Conservation (phyloP, 495 filamentous ascomycete genomes). For the Penicillium argentinense region DNA sequence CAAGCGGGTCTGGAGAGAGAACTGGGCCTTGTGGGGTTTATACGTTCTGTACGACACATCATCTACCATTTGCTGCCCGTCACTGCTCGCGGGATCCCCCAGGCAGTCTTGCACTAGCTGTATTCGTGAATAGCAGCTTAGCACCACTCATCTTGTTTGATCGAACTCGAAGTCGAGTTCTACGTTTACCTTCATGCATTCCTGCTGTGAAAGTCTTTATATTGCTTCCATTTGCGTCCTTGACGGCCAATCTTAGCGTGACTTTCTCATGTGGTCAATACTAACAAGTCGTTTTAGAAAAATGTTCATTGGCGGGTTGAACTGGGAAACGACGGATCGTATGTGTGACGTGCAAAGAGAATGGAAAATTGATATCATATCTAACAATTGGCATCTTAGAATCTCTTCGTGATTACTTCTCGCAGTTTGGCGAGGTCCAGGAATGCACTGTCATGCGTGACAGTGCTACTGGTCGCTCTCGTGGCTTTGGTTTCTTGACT, state of each 20-base stretch:
- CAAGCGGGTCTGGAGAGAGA: not conserved
- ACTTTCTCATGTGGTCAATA: constrained; percentile 6
- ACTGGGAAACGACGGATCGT: constrained; percentile 99
- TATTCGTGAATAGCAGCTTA: constrained; percentile 28
- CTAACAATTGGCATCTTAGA: constrained; percentile 64
- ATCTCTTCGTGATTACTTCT: constrained; percentile 97
- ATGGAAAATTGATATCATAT: no score
- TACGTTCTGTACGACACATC: constrained; percentile 13
- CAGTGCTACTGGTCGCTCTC: constrained; percentile 86
- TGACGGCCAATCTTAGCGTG: not conserved
- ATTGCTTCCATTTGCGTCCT: not conserved
- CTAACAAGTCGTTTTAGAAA: constrained; percentile 60
- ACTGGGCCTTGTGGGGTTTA: not conserved
- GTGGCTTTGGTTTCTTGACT: constrained; percentile 96
- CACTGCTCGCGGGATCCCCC: no score
- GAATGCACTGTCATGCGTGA: constrained; percentile 99
- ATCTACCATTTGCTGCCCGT: no score
- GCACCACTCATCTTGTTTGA: constrained; percentile 17
- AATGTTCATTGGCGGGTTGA: constrained; percentile 99
- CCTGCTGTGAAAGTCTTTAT: not conserved
- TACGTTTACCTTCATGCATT: not conserved
- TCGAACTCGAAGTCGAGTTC: constrained; percentile 19
- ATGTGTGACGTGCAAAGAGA: constrained; percentile 40
- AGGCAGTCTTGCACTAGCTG: constrained; percentile 19
- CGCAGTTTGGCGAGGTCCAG: constrained; percentile 93